Percentiles rank a stretch among this genome's conserved stretches.
Evolutionary conservation across 176 grass and related monocot genomes (phyloP).

Genomic region (Themeda triandra): DNA sequence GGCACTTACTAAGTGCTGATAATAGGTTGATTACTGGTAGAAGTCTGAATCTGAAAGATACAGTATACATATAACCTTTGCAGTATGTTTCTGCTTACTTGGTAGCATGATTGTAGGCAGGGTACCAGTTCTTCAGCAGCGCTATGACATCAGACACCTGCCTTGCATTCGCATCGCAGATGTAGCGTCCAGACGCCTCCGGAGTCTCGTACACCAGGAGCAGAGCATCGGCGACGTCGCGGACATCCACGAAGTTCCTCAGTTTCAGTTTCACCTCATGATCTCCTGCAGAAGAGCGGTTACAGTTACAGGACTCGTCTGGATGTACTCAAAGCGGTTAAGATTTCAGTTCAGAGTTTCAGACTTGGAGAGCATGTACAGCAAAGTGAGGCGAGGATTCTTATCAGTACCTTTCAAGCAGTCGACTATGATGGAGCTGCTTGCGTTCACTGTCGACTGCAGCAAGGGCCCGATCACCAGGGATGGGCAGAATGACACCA

Average conservation of each 20-base stretch:
- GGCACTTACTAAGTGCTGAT: no score
- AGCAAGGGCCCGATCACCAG: constrained; percentile 55
- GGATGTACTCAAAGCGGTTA: neutral
- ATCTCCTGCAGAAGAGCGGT: constrained; percentile 7
- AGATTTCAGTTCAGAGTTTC: neutral
- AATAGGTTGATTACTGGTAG: neutral
- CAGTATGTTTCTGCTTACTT: constrained; percentile 30
- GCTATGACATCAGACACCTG: constrained; percentile 40
- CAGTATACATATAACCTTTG: neutral
- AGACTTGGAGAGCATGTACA: neutral
- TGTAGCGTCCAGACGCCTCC: constrained; percentile 53
- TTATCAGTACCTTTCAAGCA: constrained; percentile 39
- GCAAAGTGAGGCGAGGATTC: neutral
- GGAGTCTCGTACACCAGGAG: constrained; percentile 63
- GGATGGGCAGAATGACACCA: constrained; percentile 59
- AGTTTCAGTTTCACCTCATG: constrained; percentile 28
- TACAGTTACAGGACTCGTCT: neutral
- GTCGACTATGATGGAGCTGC: constrained; percentile 51
- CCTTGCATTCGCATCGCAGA: constrained; percentile 24
- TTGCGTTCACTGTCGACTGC: constrained; percentile 60
- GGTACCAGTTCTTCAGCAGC: constrained; percentile 45
- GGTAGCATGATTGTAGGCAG: constrained; percentile 25
- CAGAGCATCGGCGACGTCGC: constrained; percentile 66
- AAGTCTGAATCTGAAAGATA: no score
- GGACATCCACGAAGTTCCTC: constrained; percentile 54